A percentile compares a stretch with the other conserved stretches of the same genome.
Evolutionary conservation across 2,329 filamentous ascomycete genomes (phyloP).

Genomic region (Verticillium zaregamsianum): DNA sequence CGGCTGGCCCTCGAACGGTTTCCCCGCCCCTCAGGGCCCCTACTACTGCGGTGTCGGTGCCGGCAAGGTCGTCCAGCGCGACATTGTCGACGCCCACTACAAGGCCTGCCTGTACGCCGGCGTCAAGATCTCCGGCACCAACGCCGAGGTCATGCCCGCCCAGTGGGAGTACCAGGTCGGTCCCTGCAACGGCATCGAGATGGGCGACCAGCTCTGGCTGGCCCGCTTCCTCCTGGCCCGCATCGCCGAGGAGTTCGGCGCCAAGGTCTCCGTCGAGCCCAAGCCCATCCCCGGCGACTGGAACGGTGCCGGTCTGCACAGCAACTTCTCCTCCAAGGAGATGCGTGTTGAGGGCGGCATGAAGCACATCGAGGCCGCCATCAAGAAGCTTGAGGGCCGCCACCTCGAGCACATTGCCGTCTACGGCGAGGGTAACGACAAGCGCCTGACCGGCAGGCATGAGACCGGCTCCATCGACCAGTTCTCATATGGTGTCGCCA

Average conservation of each 20-base stretch:
- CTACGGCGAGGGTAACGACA: constrained; percentile 93
- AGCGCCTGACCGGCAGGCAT: constrained; percentile 86
- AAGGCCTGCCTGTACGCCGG: constrained; percentile 66
- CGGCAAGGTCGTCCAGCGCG: constrained; percentile 95
- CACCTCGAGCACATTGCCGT: constrained; percentile 85
- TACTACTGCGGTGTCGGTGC: constrained; percentile 92
- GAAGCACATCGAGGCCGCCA: constrained; percentile 84
- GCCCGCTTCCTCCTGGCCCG: constrained; percentile 77
- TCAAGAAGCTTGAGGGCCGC: constrained; percentile 77
- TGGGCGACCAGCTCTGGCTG: constrained; percentile 97
- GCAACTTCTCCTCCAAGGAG: constrained; percentile 85
- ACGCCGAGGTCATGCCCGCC: constrained; percentile 96
- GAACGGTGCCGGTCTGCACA: constrained; percentile 94
- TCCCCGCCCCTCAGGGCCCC: constrained; percentile 86
- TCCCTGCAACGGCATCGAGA: constrained; percentile 79
- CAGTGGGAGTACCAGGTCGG: constrained; percentile 99
- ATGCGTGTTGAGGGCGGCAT: constrained; percentile 88
- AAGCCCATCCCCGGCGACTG: constrained; percentile 86
- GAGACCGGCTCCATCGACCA: constrained; percentile 93
- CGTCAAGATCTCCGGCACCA: constrained; percentile 95
- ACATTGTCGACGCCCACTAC: constrained; percentile 95
- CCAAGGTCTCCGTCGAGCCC: constrained; percentile 89
- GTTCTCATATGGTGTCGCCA: constrained; percentile 92
- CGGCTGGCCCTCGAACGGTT: constrained; percentile 43
- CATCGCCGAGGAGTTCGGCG: constrained; percentile 93